Evolutionary conservation across 176 grass and related monocot species (phyloP).

Genomic region (Ensete glaucum): DNA sequence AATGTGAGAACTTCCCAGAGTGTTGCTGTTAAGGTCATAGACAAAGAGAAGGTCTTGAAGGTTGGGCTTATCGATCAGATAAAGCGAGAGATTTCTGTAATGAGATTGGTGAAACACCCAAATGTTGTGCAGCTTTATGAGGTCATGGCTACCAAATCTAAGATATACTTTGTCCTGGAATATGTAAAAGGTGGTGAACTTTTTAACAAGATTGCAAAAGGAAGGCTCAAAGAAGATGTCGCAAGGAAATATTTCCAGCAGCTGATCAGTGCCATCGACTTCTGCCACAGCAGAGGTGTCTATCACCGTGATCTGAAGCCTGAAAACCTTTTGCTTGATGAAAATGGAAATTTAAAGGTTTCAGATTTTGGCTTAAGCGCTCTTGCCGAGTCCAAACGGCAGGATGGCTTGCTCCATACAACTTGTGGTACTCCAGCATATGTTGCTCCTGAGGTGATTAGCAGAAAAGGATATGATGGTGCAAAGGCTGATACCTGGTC

Average conservation of each 20-base stretch:
- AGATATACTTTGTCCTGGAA: constrained; percentile 9
- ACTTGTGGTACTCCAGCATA: constrained; percentile 8
- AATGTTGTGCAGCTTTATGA: constrained; percentile 10
- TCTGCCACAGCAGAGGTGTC: constrained; percentile 10
- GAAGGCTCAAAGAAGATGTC: constrained; percentile 1
- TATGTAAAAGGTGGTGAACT: constrained; percentile 7
- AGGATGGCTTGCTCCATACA: constrained; percentile 1
- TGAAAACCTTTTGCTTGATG: constrained; percentile 2
- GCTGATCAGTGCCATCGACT: background rate
- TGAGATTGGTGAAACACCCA: constrained; percentile 7
- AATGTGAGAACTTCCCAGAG: background rate
- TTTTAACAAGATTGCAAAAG: background rate
- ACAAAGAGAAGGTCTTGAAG: constrained; percentile 9
- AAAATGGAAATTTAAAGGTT: background rate
- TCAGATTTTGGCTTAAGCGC: constrained; percentile 7
- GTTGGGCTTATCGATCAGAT: constrained; percentile 1
- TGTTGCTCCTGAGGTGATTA: constrained; percentile 6
- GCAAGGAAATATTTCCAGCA: constrained; percentile 2
- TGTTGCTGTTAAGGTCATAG: background rate
- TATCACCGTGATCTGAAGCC: constrained; percentile 7
- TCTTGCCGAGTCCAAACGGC: background rate
- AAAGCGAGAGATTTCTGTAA: background rate
- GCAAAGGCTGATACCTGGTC: constrained; percentile 6
- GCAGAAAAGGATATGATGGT: constrained; percentile 3
- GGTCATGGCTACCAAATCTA: constrained; percentile 7